phyloP scores from a whole-genome alignment of 148 eudicot species.

The Gaultheria prostrata region DNA sequence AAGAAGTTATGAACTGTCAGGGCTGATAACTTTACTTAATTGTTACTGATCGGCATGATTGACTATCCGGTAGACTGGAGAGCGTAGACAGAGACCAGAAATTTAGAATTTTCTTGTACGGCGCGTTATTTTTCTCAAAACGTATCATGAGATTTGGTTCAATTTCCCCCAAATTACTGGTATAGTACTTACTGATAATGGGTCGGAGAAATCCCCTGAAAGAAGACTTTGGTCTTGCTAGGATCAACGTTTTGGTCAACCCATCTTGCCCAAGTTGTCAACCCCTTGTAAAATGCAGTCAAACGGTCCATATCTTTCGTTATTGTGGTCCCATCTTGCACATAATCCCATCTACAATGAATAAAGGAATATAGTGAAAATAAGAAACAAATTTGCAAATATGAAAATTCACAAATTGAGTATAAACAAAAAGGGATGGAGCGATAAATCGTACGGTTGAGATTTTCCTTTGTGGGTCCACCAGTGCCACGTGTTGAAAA shows the following conservation, averaged over 20 bases:
- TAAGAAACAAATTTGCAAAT: background rate
- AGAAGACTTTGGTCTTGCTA: slow-evolving; percentile 71
- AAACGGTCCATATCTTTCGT: slow-evolving; percentile 81
- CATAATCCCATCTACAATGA: slow-evolving; percentile 76
- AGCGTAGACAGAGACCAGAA: too few relatives aligned
- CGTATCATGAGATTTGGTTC: background rate
- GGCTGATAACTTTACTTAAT: too few relatives aligned
- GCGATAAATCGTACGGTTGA: slow-evolving; percentile 47
- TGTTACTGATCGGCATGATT: too few relatives aligned
- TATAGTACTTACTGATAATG: slow-evolving; percentile 67
- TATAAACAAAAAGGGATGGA: background rate
- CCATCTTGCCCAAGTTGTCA: slow-evolving; percentile 92
- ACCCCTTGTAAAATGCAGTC: slow-evolving; percentile 64
- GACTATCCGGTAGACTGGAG: too few relatives aligned
- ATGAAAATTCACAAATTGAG: background rate
- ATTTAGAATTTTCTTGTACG: too few relatives aligned
- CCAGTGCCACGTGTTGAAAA: slow-evolving; percentile 98
- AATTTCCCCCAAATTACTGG: background rate
- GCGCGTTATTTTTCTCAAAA: too few relatives aligned
- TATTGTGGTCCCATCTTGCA: slow-evolving; percentile 64
- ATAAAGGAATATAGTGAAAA: background rate
- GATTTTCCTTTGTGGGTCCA: slow-evolving; percentile 78
- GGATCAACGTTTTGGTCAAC: slow-evolving; percentile 67
- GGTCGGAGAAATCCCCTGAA: slow-evolving; percentile 92
- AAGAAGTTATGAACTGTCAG: too few relatives aligned